phyloP scores from a whole-genome alignment of 768 basidiomycete genomes.

The Russula virescens region DNA sequence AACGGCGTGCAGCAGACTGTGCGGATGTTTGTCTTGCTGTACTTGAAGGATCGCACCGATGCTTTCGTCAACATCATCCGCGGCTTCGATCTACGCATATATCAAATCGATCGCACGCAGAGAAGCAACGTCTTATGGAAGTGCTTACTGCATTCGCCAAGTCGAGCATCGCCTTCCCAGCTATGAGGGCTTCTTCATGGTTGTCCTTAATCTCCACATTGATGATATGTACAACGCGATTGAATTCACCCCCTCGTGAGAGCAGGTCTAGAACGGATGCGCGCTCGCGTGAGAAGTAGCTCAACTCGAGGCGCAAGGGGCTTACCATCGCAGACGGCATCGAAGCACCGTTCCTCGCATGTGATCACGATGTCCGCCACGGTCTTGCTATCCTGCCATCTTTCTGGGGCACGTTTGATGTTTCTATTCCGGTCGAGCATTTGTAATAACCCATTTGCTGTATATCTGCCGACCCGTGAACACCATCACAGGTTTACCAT shows the following conservation, averaged over 20 bases:
- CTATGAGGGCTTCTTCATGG: conserved; percentile 95
- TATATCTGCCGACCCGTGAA: conserved; percentile 52
- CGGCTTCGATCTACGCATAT: conserved; percentile 67
- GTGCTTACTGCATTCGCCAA: conserved; percentile 77
- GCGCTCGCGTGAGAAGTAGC: conserved; percentile 13
- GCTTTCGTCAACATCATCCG: conserved; percentile 84
- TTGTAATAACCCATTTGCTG: conserved; percentile 85
- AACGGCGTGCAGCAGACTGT: conserved; percentile 85
- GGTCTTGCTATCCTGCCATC: conserved; percentile 89
- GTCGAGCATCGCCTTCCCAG: conserved; percentile 92
- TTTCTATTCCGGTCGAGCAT: conserved; percentile 96
- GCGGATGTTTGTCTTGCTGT: conserved; percentile 89
- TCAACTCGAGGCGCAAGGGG: conserved; percentile 14
- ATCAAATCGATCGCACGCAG: neutral
- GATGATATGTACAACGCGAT: conserved; percentile 90
- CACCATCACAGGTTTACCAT: neutral
- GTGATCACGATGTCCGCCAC: conserved; percentile 98
- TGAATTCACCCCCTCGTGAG: conserved; percentile 82
- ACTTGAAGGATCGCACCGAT: conserved; percentile 80
- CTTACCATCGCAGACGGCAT: conserved; percentile 95
- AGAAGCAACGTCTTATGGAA: conserved; percentile 15
- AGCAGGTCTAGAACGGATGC: conserved; percentile 59
- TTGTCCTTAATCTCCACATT: conserved; percentile 99
- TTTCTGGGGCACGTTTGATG: conserved; percentile 88
- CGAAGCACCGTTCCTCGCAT: conserved; percentile 98